Base-by-base conservation (phyloP, 208 protist genomes). In the Hexamita inflata region DNA sequence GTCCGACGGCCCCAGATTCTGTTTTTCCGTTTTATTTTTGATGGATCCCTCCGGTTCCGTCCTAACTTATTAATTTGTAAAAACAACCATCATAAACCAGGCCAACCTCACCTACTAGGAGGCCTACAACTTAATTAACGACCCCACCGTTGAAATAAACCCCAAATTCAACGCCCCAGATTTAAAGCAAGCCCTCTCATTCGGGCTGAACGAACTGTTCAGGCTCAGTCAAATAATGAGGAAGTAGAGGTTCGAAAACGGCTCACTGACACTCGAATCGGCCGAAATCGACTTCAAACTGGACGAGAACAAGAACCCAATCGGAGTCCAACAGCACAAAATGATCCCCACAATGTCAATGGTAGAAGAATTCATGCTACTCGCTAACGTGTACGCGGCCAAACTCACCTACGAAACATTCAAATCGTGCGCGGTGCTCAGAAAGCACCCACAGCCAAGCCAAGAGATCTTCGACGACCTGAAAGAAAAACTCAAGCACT, bases 311-410 rank as follows among this genome's bases (percentile, higher is more conserved):
- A 75, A 89, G 26, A 88, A 86, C 83, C 78, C 89, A 42, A 90
- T 89, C 0, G 86, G 90, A 76, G 90, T 94, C 84, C 81, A 90
- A 70, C 76, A 85, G 40, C 92, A 94, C 80, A 82, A 90, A 80
- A 88, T 84, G 0, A 88, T 78, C 73, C 88, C 92, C 75, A 90
- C 90, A 9, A 92, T 93, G 77, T 93, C 89, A 32, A 88, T 94
- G 86, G 90, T 95, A 78, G 92, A 95, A 82, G 91, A 95, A 78
- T 95, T 92, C 85, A 95, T 95, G 92, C 83, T 95, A 59, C 90
- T 93, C 77, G 92, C 91, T n/a, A 95, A 95, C 79, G 85, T 87
- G 49, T 88, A 86, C 1, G 92, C 90, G 4, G 87, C 90, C 0
- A 40, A 83, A 59, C 32, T 62, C 4, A 91, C 92, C 30, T 67